Evolutionary conservation across 2,329 filamentous ascomycete species (phyloP), one percentile per base, ranked within the genome.

Genomic region (Bipolaris victoriae): DNA sequence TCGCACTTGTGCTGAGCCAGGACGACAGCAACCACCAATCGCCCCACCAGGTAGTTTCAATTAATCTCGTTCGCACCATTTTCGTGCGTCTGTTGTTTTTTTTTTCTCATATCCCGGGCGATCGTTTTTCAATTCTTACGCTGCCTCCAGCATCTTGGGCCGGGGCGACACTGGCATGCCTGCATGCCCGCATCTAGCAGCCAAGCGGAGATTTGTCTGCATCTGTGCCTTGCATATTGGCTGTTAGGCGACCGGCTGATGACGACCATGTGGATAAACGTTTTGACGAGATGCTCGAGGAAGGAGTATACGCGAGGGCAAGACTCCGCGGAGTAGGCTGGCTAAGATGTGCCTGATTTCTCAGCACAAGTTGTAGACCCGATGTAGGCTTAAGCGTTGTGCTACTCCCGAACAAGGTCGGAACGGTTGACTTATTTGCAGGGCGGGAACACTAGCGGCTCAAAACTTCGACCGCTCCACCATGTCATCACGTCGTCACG

Each of bases 401-500:
- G 15, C 55, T 49, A 57, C 26, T 22, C 55, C 24, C 33, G 7
- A 54, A 49, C 13, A 24, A 40, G n/a, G 24, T 22, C 29, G 29
- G 29, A 31, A 31, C 29, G 43, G 55, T 49, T 31, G 51, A 48
- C 45, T 41, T 10, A 22, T 49, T 29, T 43, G 43, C 39, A 48
- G 52, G 29, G 52, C 58, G 60, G 55, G 41, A 46, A 45, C 47
- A 41, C 58, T 70, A 70, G 64, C 61, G 67, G 62, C 67, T 68
- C 51, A 61, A 65, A 62, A 63, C 48, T 26, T 50, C 22, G 31
- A 60, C 37, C 13, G 48, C 52, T 67, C 55, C 49, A 64, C 49
- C 59, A 67, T 71, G 70, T 76, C 72, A 75, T 70, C 58, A 51
- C 63, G 61, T 69, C 72, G 72, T 76, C 72, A 74, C 70, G 48